Conservation (phyloP, 1,139 yeast genomes). For the Diutina sp. region DNA sequence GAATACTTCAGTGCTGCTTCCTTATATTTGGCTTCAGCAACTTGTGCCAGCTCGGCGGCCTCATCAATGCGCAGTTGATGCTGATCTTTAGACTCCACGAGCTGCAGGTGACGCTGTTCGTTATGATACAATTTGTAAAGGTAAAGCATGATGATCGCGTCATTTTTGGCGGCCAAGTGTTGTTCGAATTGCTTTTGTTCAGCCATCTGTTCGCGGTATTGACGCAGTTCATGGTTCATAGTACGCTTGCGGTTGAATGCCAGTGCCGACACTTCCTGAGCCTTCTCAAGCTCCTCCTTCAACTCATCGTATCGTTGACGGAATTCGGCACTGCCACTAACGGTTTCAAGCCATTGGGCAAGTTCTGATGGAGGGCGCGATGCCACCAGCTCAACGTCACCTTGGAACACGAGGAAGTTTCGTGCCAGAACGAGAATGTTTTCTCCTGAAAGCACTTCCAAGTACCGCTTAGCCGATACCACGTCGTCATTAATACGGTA, state of each 20-base stretch:
- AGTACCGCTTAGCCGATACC: slow-evolving; percentile 56
- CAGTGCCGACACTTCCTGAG: slow-evolving; percentile 52
- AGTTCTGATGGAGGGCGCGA: slow-evolving; percentile 73
- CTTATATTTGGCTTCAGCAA: slow-evolving; percentile 16
- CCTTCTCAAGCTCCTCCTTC: slow-evolving; percentile 52
- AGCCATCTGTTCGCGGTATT: slow-evolving; percentile 62
- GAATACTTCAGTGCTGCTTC: slow-evolving; percentile 31
- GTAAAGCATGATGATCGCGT: slow-evolving; percentile 35
- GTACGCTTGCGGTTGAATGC: slow-evolving; percentile 64
- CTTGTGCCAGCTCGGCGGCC: slow-evolving; percentile 12
- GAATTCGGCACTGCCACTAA: slow-evolving; percentile 69
- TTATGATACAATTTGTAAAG: slow-evolving; percentile 61
- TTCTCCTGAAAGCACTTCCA: slow-evolving; percentile 57
- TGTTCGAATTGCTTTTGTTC: slow-evolving; percentile 62
- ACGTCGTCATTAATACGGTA: slow-evolving; percentile 53
- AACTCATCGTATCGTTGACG: slow-evolving; percentile 56
- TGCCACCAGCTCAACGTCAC: slow-evolving; percentile 92
- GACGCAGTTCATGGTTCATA: slow-evolving; percentile 64
- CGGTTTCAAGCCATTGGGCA: slow-evolving; percentile 62
- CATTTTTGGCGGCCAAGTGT: slow-evolving; percentile 35
- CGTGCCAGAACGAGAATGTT: slow-evolving; percentile 81
- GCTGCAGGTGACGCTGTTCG: slow-evolving; percentile 17
- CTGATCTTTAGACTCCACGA: neutral
- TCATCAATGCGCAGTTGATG: slow-evolving; percentile 22
- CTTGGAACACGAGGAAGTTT: slow-evolving; percentile 90